A percentile compares a stretch with the other conserved stretches of the same genome.
Conservation (phyloP, 2,329 filamentous ascomycete genomes). For the Phoma sp. region DNA sequence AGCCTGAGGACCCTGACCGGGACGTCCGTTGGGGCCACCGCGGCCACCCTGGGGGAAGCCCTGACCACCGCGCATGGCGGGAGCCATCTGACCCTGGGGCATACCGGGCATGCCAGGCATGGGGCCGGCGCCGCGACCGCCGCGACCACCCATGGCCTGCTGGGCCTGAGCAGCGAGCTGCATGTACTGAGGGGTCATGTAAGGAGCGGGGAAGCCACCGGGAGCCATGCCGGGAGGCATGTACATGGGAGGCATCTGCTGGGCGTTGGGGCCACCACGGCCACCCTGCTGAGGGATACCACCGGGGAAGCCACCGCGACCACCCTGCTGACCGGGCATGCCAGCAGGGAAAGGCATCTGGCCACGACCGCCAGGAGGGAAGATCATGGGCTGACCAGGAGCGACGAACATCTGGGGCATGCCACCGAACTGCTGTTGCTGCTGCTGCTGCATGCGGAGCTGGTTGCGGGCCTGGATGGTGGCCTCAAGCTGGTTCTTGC, state of each 20-base stretch:
- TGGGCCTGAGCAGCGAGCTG: slow-evolving; percentile 76
- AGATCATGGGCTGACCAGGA: slow-evolving; percentile 75
- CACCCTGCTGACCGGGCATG: slow-evolving; percentile 75
- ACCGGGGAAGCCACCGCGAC: slow-evolving; percentile 84
- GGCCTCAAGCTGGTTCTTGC: slow-evolving; percentile 98
- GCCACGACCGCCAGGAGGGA: slow-evolving; percentile 64
- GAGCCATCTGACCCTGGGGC: slow-evolving; percentile 70
- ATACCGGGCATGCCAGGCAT: slow-evolving; percentile 71
- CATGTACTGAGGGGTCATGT: slow-evolving; percentile 79
- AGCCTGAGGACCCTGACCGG: slow-evolving; percentile 41
- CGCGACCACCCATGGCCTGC: slow-evolving; percentile 63
- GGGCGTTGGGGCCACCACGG: slow-evolving; percentile 76
- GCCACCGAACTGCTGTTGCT: slow-evolving; percentile 63
- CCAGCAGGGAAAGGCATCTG: slow-evolving; percentile 67
- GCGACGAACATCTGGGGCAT: slow-evolving; percentile 87
- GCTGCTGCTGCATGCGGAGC: slow-evolving; percentile 96
- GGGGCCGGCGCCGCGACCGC: slow-evolving; percentile 69
- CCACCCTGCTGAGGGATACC: slow-evolving; percentile 85
- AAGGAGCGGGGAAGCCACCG: slow-evolving; percentile 74
- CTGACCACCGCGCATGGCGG: slow-evolving; percentile 53
- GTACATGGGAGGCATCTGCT: slow-evolving; percentile 89
- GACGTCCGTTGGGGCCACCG: slow-evolving; percentile 41
- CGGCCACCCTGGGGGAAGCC: slow-evolving; percentile 50
- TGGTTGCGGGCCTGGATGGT: slow-evolving; percentile 99
- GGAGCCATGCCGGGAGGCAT: slow-evolving; percentile 71